Percentiles rank a stretch among this genome's conserved stretches.
Conservation (phyloP, 805 yeast species). For the Lachancea fermentati region DNA sequence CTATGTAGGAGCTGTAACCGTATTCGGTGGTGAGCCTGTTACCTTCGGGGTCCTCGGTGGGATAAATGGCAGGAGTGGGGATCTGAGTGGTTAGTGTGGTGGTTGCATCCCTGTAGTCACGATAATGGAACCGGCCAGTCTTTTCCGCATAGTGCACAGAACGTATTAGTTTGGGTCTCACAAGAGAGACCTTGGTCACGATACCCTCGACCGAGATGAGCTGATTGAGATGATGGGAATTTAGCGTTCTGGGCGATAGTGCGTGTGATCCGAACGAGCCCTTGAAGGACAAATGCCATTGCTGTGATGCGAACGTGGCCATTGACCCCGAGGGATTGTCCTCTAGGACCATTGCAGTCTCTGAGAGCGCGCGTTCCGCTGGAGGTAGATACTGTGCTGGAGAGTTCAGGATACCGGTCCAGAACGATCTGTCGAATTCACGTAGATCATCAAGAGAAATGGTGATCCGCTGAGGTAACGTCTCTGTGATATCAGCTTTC, state of each 20-base stretch:
- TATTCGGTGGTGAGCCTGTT: conserved; percentile 84
- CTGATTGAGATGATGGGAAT: conserved; percentile 69
- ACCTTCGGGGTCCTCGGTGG: conserved; percentile 89
- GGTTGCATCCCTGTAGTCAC: conserved; percentile 90
- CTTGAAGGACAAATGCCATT: conserved; percentile 64
- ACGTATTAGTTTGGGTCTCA: conserved; percentile 84
- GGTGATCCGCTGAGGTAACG: conserved; percentile 44
- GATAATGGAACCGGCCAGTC: conserved; percentile 77
- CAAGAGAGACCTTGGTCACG: conserved; percentile 87
- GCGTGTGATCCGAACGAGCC: conserved; percentile 90
- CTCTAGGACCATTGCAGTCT: conserved; percentile 63
- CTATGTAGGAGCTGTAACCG: conserved; percentile 87
- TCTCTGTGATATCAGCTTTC: conserved; percentile 6
- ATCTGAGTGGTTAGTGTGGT: conserved; percentile 56
- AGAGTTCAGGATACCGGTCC: conserved; percentile 64
- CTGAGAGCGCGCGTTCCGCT: conserved; percentile 78
- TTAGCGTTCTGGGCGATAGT: conserved; percentile 81
- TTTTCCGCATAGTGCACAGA: conserved; percentile 90
- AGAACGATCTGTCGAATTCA: conserved; percentile 71
- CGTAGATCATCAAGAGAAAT: conserved; percentile 84
- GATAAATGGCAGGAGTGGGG: conserved; percentile 75
- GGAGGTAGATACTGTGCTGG: conserved; percentile 91
- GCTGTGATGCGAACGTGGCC: conserved; percentile 32
- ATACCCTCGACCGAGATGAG: conserved; percentile 90
- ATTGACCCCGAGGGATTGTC: conserved; percentile 14